Base-by-base conservation (phyloP, 805 yeast genomes). In the Hanseniaspora vineae region DNA sequence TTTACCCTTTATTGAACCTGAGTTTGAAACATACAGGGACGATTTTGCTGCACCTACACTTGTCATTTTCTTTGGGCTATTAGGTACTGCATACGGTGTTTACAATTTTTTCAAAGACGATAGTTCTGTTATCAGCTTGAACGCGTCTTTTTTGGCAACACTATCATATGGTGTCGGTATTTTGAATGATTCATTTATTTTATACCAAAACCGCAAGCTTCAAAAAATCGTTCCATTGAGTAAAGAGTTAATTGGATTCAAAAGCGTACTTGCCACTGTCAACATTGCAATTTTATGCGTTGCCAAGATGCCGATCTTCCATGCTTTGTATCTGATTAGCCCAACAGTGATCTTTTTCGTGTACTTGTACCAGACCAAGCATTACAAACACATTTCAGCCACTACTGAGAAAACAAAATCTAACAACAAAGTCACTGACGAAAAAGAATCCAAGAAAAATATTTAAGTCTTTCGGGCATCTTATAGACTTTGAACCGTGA, bases 221-320 rank as follows among this genome's bases (percentile, higher is more conserved):
- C 69, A 68, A 52, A 64, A 70, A 2, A 71, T 69, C 13, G 72
- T 71, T 2, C 71, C 66, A 54, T 66, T 66, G 57, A 70, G 71
- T 3, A 55, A 62, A 44, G 61, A 64, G 48, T 70, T 72, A 1
- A 64, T 68, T 68, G 61, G 64, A 4, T 69, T 66, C 54, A 69
- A 68, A 54, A 65, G 66, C 44, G 59, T 69, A 42, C 67, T 67
- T 51, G 67, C 72, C 2, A 62, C 69, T 46, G 67, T 66, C 44
- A 73, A 69, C 48, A 71, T 68, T 46, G 46, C 69, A 47, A 66
- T 69, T 55, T 68, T 72, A 2, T 66, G 63, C 52, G 70, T 69
- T 20, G 59, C 68, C 45, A 69, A 67, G 51, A 66, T 66, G 70
- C 73, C 73, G 3, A 57, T 66, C 58, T 52, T 69, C 20, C 71